phyloP scores from a whole-genome alignment of 805 yeast genomes.

The Candida odintsovae region DNA sequence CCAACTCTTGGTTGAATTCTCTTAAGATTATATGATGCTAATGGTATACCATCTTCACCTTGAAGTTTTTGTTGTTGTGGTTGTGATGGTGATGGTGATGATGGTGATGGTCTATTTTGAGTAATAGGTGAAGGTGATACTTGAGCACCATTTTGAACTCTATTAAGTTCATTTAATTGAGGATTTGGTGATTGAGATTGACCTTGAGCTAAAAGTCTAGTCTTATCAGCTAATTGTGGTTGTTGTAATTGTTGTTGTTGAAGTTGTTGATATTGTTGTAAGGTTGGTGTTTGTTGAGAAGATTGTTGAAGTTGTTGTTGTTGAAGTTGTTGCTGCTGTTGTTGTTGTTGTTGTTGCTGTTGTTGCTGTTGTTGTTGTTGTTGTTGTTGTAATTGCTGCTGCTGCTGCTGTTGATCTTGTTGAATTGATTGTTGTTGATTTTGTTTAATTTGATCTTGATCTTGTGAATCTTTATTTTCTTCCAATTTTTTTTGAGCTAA shows the following conservation, averaged over 20 bases:
- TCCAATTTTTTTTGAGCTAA: conserved; percentile 28
- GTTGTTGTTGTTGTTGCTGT: conserved; percentile 11
- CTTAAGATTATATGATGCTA: background rate
- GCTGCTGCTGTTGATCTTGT: conserved; percentile 5
- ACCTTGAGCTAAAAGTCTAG: background rate
- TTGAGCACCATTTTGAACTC: background rate
- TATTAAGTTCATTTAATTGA: background rate
- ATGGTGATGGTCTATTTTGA: background rate
- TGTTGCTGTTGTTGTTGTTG: conserved; percentile 12
- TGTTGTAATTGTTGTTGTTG: conserved; percentile 11
- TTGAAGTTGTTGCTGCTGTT: conserved; percentile 10
- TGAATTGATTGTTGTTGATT: conserved; percentile 4
- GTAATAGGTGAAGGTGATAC: background rate
- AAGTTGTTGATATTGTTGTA: conserved; percentile 17
- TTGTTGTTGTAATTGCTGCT: conserved; percentile 2
- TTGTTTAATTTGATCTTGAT: conserved; percentile 10
- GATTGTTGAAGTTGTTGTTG: conserved; percentile 5
- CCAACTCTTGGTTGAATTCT: background rate
- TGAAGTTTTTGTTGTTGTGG: conserved; percentile 9
- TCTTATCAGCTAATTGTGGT: conserved; percentile 9
- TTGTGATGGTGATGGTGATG: conserved; percentile 1
- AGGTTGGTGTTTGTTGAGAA: conserved; percentile 16
- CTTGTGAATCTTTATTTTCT: conserved; percentile 8
- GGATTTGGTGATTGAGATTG: background rate
- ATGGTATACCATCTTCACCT: conserved; percentile 1